phyloP scores from a whole-genome alignment of 495 filamentous ascomycete species.

The Pyrenula aspistea region DNA sequence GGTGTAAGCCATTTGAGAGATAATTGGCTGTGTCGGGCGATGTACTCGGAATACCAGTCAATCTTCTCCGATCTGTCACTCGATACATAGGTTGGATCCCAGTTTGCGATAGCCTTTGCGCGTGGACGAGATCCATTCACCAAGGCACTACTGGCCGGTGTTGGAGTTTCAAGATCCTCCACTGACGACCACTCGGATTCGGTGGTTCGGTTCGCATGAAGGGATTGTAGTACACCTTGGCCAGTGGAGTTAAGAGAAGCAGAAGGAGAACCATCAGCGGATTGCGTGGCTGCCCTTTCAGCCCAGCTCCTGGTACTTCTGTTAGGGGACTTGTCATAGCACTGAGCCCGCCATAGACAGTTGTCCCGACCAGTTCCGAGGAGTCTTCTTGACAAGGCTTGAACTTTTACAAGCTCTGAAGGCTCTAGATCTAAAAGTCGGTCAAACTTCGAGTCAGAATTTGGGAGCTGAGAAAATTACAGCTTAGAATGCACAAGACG shows the following conservation, averaged over 20 bases:
- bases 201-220: conserved; percentile 23
- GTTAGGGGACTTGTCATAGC: conserved; percentile 55
- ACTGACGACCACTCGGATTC: neutral
- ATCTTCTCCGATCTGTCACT: conserved; percentile 37
- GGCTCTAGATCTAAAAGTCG: conserved; percentile 55
- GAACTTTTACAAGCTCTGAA: conserved; percentile 54
- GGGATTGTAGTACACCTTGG: conserved; percentile 21
- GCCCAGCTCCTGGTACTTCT: conserved; percentile 28
- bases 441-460: too few species aligned
- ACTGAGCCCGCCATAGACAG: conserved; percentile 61
- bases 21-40: conserved; percentile 66
- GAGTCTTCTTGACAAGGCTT: conserved; percentile 57
- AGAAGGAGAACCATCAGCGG: conserved; percentile 17
- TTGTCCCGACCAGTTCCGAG: conserved; percentile 63
- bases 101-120: conserved; percentile 53
- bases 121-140: conserved; percentile 19
- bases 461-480: too few species aligned
- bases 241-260: conserved; percentile 22
- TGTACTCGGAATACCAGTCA: conserved; percentile 82
- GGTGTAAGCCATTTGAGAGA: conserved; percentile 55
- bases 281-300: conserved; percentile 14
- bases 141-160: conserved; percentile 2
- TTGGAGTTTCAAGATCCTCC: conserved; percentile 3
- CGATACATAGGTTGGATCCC: conserved; percentile 65
- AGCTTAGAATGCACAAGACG: neutral